Percentiles rank a stretch among this genome's conserved stretches.
Conservation (phyloP, 2,329 filamentous ascomycete species). For the Teratosphaeria viscida region DNA sequence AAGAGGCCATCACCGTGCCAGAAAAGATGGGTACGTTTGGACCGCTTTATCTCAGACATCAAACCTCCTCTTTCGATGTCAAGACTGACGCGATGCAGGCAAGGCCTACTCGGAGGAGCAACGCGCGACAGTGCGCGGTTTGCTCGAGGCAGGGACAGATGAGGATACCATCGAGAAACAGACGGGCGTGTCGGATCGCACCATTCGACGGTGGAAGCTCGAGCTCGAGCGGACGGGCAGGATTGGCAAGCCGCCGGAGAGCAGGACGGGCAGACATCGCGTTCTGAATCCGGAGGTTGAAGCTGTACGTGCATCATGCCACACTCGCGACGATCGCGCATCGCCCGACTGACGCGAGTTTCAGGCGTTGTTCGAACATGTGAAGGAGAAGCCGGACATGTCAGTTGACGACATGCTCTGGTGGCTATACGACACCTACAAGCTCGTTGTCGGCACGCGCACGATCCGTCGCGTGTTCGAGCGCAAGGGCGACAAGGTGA, state of each 20-base stretch:
- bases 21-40: neutral
- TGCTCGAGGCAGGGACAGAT: conserved; percentile 25
- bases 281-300: conserved; percentile 27
- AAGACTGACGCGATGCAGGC: conserved; percentile 4
- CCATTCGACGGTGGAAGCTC: conserved; percentile 27
- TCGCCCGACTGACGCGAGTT: neutral
- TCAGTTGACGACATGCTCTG: conserved; percentile 29
- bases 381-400: conserved; percentile 24
- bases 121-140: conserved; percentile 16
- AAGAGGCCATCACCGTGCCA: neutral
- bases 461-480: conserved; percentile 29
- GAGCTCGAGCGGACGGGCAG: conserved; percentile 28
- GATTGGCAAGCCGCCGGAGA: conserved; percentile 28
- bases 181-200: conserved; percentile 27
- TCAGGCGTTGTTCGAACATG: conserved; percentile 23
- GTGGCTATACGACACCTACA: conserved; percentile 28
- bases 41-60: neutral
- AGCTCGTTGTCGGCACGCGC: conserved; percentile 27
- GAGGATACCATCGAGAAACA: conserved; percentile 27
- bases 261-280: conserved; percentile 25
- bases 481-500: conserved; percentile 24
- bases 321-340: neutral
- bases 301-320: conserved; percentile 10
- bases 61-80: neutral
- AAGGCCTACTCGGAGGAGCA: conserved; percentile 20